phyloP scores from a whole-genome alignment of 306 rosid species.

The Quercus wislizeni region DNA sequence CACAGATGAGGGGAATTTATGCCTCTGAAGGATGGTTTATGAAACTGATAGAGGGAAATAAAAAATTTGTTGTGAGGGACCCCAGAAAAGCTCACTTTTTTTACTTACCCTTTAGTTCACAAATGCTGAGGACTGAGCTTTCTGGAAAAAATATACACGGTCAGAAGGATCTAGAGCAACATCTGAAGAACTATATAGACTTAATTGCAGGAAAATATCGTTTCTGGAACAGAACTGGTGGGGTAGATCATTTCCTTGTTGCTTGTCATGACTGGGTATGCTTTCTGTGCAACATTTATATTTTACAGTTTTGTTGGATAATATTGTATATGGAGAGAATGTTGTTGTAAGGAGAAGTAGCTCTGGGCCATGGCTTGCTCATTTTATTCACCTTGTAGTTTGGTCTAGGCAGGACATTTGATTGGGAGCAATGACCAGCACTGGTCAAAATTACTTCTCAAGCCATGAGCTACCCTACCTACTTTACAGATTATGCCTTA shows the following conservation, averaged over 20 bases:
- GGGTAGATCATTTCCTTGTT: conserved; percentile 87
- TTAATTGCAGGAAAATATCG: conserved; percentile 58
- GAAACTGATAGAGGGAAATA: conserved; percentile 70
- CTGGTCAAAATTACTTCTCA: neutral
- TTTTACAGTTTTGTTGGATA: neutral
- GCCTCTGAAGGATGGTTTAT: conserved; percentile 98
- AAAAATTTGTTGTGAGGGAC: conserved; percentile 56
- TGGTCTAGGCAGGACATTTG: neutral
- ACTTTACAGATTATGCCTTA: neutral
- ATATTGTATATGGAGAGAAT: neutral
- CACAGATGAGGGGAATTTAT: conserved; percentile 77
- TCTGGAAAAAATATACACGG: conserved; percentile 30
- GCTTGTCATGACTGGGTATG: conserved; percentile 97
- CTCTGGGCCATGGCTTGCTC: neutral
- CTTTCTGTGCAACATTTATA: conserved; percentile 8
- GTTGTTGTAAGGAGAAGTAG: neutral
- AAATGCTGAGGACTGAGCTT: conserved; percentile 48
- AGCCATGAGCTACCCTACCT: neutral
- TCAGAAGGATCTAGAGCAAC: conserved; percentile 46
- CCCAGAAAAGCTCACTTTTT: conserved; percentile 81
- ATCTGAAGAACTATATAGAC: conserved; percentile 57
- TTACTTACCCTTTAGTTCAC: conserved; percentile 79
- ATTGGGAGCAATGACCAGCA: neutral
- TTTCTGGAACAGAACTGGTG: conserved; percentile 85
- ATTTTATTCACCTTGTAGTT: neutral